Evolutionary conservation across 345 rosid species (phyloP).

Genomic region (Populus alba): DNA sequence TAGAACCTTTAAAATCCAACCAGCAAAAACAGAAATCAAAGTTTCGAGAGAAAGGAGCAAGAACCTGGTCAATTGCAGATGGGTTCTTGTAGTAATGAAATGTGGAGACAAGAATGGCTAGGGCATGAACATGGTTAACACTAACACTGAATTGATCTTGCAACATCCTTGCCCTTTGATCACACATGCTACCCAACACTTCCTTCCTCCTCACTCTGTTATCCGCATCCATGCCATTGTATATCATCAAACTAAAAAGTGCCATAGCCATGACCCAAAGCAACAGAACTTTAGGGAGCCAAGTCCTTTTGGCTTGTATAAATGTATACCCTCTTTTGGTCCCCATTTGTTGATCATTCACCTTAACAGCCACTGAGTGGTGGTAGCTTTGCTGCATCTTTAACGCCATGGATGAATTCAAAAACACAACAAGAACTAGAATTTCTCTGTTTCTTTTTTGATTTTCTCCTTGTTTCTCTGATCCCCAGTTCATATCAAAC

Average conservation of each 20-base stretch:
- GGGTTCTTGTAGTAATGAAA: conserved; percentile 90
- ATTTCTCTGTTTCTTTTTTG: conserved; percentile 17
- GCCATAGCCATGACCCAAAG: conserved; percentile 56
- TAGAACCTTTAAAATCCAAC: background rate
- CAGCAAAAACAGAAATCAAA: background rate
- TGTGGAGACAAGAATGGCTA: conserved; percentile 94
- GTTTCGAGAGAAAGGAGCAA: conserved; percentile 8
- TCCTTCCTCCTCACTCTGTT: conserved; percentile 72
- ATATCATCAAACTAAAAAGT: conserved; percentile 42
- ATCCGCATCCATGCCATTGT: conserved; percentile 55
- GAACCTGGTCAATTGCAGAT: conserved; percentile 97
- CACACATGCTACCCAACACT: conserved; percentile 81
- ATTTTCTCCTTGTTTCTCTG: conserved; percentile 24
- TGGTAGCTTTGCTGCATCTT: conserved; percentile 52
- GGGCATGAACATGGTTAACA: conserved; percentile 97
- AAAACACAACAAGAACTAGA: conserved; percentile 14
- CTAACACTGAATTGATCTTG: conserved; percentile 97
- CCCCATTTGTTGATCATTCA: conserved; percentile 53
- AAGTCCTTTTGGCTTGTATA: conserved; percentile 60
- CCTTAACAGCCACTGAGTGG: conserved; percentile 58
- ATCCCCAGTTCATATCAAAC: conserved; percentile 54
- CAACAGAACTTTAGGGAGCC: conserved; percentile 58
- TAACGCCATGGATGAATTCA: conserved; percentile 45
- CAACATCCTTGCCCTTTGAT: conserved; percentile 93
- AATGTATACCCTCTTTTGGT: conserved; percentile 63